Conservation (phyloP, 805 yeast species). For the Wickerhamomyces chambardii region DNA sequence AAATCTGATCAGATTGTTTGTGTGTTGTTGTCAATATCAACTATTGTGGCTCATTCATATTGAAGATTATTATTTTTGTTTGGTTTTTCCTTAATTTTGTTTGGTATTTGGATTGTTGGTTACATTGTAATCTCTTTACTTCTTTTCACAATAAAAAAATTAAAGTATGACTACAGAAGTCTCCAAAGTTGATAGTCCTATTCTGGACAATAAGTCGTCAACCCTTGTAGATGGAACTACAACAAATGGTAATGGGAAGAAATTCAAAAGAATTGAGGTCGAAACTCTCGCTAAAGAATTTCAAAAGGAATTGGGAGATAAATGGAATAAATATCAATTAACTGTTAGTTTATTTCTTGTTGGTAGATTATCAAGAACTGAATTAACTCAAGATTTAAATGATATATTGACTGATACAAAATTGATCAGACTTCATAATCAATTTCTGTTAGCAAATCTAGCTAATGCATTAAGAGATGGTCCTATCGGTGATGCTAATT, state of each 20-base stretch:
- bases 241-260: not conserved
- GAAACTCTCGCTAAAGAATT: constrained; percentile 63
- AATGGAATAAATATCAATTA: constrained; percentile 83
- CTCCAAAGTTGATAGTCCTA: too few species aligned
- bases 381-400: constrained; percentile 50
- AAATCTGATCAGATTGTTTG: too few species aligned
- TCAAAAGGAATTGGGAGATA: constrained; percentile 59
- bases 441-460: constrained; percentile 67
- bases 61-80: too few species aligned
- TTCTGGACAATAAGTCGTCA: too few species aligned
- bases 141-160: too few species aligned
- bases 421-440: constrained; percentile 63
- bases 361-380: constrained; percentile 73
- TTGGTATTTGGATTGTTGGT: too few species aligned
- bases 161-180: too few species aligned
- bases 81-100: too few species aligned
- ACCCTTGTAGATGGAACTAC: too few species aligned
- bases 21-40: too few species aligned
- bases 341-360: constrained; percentile 66
- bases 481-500: constrained; percentile 41
- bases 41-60: too few species aligned
- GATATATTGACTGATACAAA: constrained; percentile 33
- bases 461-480: constrained; percentile 79
- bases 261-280: constrained; percentile 41
- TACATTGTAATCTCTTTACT: too few species aligned